Conservation (phyloP, 2,329 filamentous ascomycete species). For the Tolypocladium ovalisporum region DNA sequence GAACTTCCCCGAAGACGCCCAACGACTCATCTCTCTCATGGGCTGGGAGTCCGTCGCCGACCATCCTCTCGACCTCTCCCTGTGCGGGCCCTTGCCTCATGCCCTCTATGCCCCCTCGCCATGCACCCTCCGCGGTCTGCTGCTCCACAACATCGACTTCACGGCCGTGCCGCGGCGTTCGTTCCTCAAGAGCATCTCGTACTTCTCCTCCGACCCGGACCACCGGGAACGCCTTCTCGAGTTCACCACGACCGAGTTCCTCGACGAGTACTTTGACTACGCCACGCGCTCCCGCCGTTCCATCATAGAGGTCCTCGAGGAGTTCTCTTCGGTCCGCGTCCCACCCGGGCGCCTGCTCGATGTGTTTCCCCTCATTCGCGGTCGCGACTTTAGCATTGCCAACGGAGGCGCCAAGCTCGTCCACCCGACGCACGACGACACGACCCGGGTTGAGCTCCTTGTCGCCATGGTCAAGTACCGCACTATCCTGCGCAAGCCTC, state of each 20-base stretch:
- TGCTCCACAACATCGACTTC: slow-evolving; percentile 80
- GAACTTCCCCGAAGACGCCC: slow-evolving; percentile 75
- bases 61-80: slow-evolving; percentile 43
- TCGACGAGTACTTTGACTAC: slow-evolving; percentile 94
- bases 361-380: slow-evolving; percentile 72
- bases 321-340: slow-evolving; percentile 76
- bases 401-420: slow-evolving; percentile 47
- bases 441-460: slow-evolving; percentile 56
- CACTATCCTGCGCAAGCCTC: slow-evolving; percentile 72
- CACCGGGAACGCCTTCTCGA: slow-evolving; percentile 77
- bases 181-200: slow-evolving; percentile 70
- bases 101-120: slow-evolving; percentile 25
- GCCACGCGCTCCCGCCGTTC: slow-evolving; percentile 81
- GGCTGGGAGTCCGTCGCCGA: slow-evolving; percentile 68
- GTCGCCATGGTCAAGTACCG: slow-evolving; percentile 86
- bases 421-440: slow-evolving; percentile 10
- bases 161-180: slow-evolving; percentile 78
- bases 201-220: slow-evolving; percentile 59
- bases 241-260: slow-evolving; percentile 66
- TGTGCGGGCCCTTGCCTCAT: slow-evolving; percentile 18
- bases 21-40: slow-evolving; percentile 68
- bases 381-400: slow-evolving; percentile 88
- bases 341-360: slow-evolving; percentile 63
- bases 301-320: slow-evolving; percentile 83
- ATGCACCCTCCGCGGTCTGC: slow-evolving; percentile 60